Conservation (phyloP, 306 rosid species). For the Potentilla sterilis region DNA sequence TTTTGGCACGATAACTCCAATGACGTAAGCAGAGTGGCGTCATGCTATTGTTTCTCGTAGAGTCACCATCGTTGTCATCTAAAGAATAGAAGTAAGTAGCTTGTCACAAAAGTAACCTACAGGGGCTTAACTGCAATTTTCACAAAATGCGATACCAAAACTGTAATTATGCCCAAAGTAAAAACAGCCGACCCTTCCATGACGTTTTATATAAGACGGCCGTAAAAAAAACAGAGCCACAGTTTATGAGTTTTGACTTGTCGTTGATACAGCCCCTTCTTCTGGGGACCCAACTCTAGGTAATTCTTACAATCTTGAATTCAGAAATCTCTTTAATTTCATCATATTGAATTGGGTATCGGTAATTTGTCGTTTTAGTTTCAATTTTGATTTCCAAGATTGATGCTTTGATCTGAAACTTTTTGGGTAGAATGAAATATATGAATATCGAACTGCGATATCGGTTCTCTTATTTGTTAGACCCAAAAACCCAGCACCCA, state of each 20-base stretch:
- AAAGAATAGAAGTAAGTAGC: not conserved
- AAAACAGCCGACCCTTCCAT: not conserved
- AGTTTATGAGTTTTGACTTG: not conserved
- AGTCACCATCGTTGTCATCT: no score
- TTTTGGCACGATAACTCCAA: no score
- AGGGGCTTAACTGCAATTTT: not conserved
- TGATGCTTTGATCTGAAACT: slow-evolving; percentile 3
- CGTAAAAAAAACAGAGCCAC: not conserved
- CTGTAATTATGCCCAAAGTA: not conserved
- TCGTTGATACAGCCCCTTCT: not conserved
- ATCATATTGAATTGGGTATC: not conserved
- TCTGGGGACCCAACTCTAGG: not conserved
- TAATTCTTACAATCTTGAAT: not conserved
- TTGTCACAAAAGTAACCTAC: not conserved
- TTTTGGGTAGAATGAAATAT: not conserved
- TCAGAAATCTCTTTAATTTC: not conserved
- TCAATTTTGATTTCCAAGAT: not conserved
- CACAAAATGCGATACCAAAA: not conserved
- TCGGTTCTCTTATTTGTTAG: not conserved
- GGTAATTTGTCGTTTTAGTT: not conserved
- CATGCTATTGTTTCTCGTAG: no score
- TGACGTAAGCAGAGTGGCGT: no score
- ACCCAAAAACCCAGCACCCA: not conserved
- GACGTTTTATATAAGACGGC: not conserved
- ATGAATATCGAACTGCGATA: not conserved